A percentile compares a stretch with the other conserved stretches of the same genome.
Conservation (phyloP, 2,329 filamentous ascomycete genomes). For the Alternaria dauci region DNA sequence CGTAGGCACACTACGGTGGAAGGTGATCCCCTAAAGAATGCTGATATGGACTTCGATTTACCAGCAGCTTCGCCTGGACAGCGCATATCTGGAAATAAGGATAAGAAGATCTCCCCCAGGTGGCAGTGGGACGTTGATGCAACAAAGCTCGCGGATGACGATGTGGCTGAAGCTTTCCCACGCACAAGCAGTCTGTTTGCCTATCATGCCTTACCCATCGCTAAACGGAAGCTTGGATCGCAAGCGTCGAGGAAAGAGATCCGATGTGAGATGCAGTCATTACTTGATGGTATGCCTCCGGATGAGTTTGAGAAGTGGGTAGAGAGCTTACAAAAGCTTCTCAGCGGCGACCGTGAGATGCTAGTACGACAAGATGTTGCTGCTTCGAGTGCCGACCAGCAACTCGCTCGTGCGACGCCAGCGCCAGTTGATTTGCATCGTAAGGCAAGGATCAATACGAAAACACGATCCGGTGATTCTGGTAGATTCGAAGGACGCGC, state of each 20-base stretch:
- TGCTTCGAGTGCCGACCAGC: background rate
- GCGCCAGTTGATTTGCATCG: conserved; percentile 9
- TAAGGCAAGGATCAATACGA: background rate
- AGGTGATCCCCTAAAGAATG: background rate
- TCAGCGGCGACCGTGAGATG: conserved; percentile 31
- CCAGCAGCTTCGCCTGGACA: background rate
- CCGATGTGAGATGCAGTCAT: conserved; percentile 21
- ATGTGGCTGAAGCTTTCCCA: conserved; percentile 20
- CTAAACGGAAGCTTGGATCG: conserved; percentile 15
- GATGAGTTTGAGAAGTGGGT: conserved; percentile 27
- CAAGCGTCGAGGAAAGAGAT: conserved; percentile 20
- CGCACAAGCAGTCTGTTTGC: conserved; percentile 34
- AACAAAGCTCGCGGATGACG: background rate
- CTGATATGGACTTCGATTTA: background rate
- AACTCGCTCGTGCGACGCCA: conserved; percentile 8
- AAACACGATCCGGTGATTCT: background rate
- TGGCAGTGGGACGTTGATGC: conserved; percentile 36
- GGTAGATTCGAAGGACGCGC: background rate
- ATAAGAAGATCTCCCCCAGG: conserved; percentile 22
- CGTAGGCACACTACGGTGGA: background rate
- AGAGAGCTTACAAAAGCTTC: conserved; percentile 26
- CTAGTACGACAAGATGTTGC: conserved; percentile 16
- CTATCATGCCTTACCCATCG: conserved; percentile 34
- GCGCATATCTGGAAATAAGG: conserved; percentile 3
- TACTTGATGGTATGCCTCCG: conserved; percentile 15